Evolutionary conservation across 164 flowering plant genomes (phyloP).

Genomic region (Echeveria elegans): DNA sequence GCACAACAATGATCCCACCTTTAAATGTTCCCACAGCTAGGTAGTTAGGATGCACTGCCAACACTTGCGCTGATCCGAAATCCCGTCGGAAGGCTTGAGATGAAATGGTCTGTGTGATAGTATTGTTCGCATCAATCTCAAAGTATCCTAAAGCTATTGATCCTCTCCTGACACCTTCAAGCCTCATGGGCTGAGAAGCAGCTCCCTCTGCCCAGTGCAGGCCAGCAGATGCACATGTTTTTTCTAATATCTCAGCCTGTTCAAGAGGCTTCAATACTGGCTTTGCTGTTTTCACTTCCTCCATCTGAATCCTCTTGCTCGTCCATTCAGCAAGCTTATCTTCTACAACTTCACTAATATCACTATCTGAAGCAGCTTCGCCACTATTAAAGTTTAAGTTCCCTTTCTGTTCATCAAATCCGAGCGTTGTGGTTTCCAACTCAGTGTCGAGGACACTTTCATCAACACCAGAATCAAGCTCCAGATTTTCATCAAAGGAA

Average conservation of each 20-base stretch:
- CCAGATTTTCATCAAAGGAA: not conserved
- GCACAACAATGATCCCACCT: constrained; percentile 58
- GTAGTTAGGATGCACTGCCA: constrained; percentile 74
- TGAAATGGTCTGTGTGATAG: constrained; percentile 49
- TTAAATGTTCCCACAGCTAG: constrained; percentile 87
- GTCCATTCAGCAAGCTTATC: constrained; percentile 40
- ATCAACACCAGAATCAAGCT: not conserved
- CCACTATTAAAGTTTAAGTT: constrained; percentile 12
- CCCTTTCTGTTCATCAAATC: constrained; percentile 18
- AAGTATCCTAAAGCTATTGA: constrained; percentile 87
- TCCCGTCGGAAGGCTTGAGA: constrained; percentile 65
- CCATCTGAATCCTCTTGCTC: constrained; percentile 30
- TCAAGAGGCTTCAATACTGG: constrained; percentile 58
- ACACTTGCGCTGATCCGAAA: constrained; percentile 75
- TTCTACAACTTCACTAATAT: constrained; percentile 40
- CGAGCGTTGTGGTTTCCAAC: not conserved
- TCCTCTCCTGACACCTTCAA: constrained; percentile 78
- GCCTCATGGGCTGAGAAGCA: constrained; percentile 98
- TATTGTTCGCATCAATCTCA: constrained; percentile 54
- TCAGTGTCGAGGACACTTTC: constrained; percentile 6
- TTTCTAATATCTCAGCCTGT: constrained; percentile 84
- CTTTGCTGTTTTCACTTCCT: constrained; percentile 27
- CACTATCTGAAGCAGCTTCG: constrained; percentile 28
- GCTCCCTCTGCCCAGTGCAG: constrained; percentile 91
- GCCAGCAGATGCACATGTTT: constrained; percentile 76